Evolutionary conservation across 768 basidiomycete genomes (phyloP), one percentile per base, ranked within the genome.

Genomic region (Galerina sulciceps): DNA sequence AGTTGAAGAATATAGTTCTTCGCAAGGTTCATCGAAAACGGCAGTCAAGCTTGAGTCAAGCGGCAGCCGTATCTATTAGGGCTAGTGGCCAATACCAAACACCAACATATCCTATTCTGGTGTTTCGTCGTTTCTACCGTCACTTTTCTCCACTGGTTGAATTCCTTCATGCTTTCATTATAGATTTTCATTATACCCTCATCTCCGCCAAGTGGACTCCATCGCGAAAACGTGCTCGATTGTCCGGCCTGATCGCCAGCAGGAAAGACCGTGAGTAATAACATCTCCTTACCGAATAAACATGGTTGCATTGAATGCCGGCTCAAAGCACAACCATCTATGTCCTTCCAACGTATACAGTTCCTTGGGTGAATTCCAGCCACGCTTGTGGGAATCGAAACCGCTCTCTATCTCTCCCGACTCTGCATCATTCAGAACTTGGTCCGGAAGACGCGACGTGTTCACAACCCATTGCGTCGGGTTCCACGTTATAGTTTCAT

Each of bases 381-480:
- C 63, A 65, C 60, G 64, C 2, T 57, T 65, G 64, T 65, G 64
- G 58, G 64, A 65, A 65, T 34, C 55, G 48, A 58, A 60, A 34
- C 55, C 38, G 41, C 58, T 56, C 36, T 59, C 55, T 49, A 56
- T 47, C 49, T 56, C 40, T 48, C 54, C 60, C 63, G 57, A 55
- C 51, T 57, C 58, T 59, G 57, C 20, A 37, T 48, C 31, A 49
- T 53, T 40, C 52, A 50, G 58, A 45, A 54, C 34, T 34, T 36
- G 48, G 53, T 51, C 37, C 37, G 31, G 43, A 42, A 49, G 46
- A 31, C 49, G 31, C 59, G 47, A 55, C 63, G 59, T 58, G 57
- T 57, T 58, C 45, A 55, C 57, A 53, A 50, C 37, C 55, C 62
- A 53, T 50, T 56, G 40, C 43, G 44, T 46, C 41, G 53, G 44